Conservation (phyloP, 371 early-diverging fungal species). For the Syncephalastrum sp. region DNA sequence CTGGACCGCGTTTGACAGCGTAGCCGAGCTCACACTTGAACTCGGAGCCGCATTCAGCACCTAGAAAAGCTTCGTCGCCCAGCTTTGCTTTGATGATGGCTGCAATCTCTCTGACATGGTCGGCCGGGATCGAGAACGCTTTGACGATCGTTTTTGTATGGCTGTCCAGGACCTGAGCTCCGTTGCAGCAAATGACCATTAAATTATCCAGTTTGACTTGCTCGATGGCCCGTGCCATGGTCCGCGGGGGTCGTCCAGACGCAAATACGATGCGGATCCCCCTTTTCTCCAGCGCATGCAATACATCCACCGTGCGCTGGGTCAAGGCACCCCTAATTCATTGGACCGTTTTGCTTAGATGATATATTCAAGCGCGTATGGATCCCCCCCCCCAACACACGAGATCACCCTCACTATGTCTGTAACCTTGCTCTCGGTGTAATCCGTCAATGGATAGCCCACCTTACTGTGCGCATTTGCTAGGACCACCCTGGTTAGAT, state of each 20-base stretch:
- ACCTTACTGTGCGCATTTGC: too few relatives aligned
- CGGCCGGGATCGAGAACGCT: slow-evolving; percentile 29
- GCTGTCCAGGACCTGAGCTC: slow-evolving; percentile 37
- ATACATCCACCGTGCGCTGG: slow-evolving; percentile 24
- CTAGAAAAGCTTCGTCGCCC: slow-evolving; percentile 28
- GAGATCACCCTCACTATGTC: too few relatives aligned
- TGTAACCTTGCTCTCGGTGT: too few relatives aligned
- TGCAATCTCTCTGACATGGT: slow-evolving; percentile 22
- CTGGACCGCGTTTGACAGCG: slow-evolving; percentile 14
- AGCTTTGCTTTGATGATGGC: slow-evolving; percentile 24
- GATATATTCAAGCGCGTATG: too few relatives aligned
- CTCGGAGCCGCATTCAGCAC: slow-evolving; percentile 29
- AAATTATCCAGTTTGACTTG: slow-evolving; percentile 28
- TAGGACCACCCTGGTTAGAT: background rate
- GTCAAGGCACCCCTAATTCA: slow-evolving; percentile 20
- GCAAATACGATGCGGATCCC: slow-evolving; percentile 36
- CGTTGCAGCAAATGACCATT: slow-evolving; percentile 37
- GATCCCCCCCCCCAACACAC: too few relatives aligned
- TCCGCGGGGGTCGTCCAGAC: slow-evolving; percentile 37
- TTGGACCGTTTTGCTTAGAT: too few relatives aligned
- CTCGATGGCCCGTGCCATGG: slow-evolving; percentile 31
- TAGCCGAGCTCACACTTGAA: slow-evolving; percentile 39
- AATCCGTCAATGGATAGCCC: too few relatives aligned
- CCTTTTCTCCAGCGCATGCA: slow-evolving; percentile 30
- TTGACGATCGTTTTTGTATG: slow-evolving; percentile 24